phyloP scores from a whole-genome alignment of 2,329 filamentous ascomycete species.

The Dothideomycetes sp. region DNA sequence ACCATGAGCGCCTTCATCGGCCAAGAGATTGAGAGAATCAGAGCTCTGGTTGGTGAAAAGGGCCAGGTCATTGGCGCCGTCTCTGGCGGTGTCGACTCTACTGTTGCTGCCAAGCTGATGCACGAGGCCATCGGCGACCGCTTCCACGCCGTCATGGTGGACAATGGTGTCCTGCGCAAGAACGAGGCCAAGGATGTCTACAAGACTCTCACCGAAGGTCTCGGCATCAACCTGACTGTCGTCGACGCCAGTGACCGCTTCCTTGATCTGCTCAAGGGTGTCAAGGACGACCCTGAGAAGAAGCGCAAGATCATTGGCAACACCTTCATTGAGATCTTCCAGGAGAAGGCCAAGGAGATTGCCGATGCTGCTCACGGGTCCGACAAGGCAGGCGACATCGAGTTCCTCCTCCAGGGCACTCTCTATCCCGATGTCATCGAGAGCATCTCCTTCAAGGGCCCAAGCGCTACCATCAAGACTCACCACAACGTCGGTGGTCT shows the following conservation, averaged over 20 bases:
- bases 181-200: conserved; percentile 78
- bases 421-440: conserved; percentile 68
- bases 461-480: conserved; percentile 61
- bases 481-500: conserved; percentile 65
- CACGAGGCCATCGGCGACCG: conserved; percentile 74
- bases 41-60: conserved; percentile 66
- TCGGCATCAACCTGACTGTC: conserved; percentile 85
- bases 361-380: conserved; percentile 60
- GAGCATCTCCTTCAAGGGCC: conserved; percentile 62
- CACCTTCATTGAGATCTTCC: conserved; percentile 74
- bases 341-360: conserved; percentile 65
- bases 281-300: conserved; percentile 64
- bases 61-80: conserved; percentile 75
- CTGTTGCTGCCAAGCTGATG: conserved; percentile 80
- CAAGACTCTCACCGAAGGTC: conserved; percentile 62
- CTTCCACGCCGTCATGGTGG: conserved; percentile 74
- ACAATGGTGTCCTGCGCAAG: conserved; percentile 77
- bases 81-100: conserved; percentile 79
- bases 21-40: conserved; percentile 70
- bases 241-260: conserved; percentile 71
- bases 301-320: conserved; percentile 87
- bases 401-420: conserved; percentile 82
- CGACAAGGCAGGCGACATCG: conserved; percentile 59
- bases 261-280: conserved; percentile 62
- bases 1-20: conserved; percentile 75